Percentiles rank a stretch among this genome's conserved stretches.
These are phyloP conservation scores for Neurospora sp. DNA, from an alignment of 495 filamentous ascomycete genomes.

Conservation along the genomic window DNA sequence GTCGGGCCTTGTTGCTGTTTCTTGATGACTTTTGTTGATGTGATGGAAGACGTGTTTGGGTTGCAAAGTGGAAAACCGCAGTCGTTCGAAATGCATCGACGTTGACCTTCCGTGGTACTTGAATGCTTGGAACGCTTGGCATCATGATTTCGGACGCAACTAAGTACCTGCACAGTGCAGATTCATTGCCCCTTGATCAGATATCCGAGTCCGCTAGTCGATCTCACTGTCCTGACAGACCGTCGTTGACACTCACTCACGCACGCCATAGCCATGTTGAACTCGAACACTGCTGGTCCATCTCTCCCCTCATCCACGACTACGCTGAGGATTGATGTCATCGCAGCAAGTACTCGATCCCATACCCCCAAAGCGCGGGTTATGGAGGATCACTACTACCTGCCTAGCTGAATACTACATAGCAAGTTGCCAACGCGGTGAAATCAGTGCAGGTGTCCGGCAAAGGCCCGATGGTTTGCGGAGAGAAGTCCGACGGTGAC, in stretches of 20 bases:
- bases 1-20: not conserved
- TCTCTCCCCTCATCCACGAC: not conserved
- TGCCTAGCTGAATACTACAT: not conserved
- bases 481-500: not conserved
- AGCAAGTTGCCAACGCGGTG: not conserved
- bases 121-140: not conserved
- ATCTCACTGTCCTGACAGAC: not conserved
- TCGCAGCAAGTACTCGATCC: not conserved
- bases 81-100: not conserved
- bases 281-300: not conserved
- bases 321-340: not conserved
- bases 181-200: not conserved
- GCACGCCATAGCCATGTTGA: not conserved
- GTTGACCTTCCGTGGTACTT: not conserved
- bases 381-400: not conserved
- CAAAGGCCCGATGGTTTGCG: not conserved
- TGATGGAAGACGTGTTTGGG: not conserved
- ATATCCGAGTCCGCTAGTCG: not conserved
- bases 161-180: not conserved
- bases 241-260: not conserved
- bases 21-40: not conserved
- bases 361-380: not conserved
- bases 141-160: not conserved
- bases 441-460: not conserved
- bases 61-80: not conserved